Evolutionary conservation across 805 yeast genomes (phyloP).

Genomic region (Maudiozyma serrabonitensis): DNA sequence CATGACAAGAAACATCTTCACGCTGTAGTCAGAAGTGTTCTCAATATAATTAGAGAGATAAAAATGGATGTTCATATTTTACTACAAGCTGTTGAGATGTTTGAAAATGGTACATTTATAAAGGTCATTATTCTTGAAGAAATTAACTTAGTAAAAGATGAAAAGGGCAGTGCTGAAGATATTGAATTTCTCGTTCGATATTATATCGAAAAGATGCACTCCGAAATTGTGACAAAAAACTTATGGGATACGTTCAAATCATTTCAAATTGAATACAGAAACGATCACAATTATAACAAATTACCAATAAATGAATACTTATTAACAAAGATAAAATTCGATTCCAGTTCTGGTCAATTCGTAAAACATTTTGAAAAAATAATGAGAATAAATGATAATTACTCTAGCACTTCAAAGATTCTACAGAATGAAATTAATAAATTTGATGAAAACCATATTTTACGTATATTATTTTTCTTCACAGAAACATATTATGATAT

Average conservation of each 20-base stretch:
- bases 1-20: background rate
- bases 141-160: conserved; percentile 9
- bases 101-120: conserved; percentile 8
- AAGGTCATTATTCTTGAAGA: conserved; percentile 21
- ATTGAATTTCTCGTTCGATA: conserved; percentile 18
- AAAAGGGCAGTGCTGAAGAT: conserved; percentile 8
- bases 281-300: conserved; percentile 19
- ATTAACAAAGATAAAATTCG: conserved; percentile 11
- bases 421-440: conserved; percentile 6
- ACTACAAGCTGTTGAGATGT: conserved; percentile 6
- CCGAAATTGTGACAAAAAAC: conserved; percentile 8
- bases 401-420: background rate
- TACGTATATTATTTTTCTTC: conserved; percentile 4
- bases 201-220: conserved; percentile 18
- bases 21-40: conserved; percentile 2
- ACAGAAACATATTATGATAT: conserved; percentile 6
- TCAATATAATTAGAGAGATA: conserved; percentile 7
- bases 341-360: conserved; percentile 6
- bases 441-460: conserved; percentile 16
- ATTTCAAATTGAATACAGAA: conserved; percentile 14
- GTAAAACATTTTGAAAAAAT: conserved; percentile 6
- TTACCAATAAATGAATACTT: conserved; percentile 13
- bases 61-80: conserved; percentile 10
- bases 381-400: background rate
- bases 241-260: conserved; percentile 13